A percentile compares a stretch with the other conserved stretches of the same genome.
These are phyloP conservation scores for Linderina pennispora DNA, from an alignment of 192 early-diverging fungal genomes.

Conservation along the genomic window DNA sequence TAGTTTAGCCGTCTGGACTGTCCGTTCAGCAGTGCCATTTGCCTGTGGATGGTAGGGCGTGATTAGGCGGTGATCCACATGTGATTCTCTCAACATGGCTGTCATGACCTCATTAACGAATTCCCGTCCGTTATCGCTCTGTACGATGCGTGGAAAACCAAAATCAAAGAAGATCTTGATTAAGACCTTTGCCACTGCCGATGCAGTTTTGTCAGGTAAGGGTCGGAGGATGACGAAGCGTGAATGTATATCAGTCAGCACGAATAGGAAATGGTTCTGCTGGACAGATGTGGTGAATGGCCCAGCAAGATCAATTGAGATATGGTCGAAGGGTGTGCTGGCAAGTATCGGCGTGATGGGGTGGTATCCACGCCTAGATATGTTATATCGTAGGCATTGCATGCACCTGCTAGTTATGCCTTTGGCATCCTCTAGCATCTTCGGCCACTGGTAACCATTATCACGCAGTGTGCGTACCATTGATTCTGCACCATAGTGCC, in stretches of 20 bases:
- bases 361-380: not conserved
- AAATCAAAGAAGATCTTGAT: conserved; percentile 1
- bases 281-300: not conserved
- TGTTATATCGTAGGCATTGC: not conserved
- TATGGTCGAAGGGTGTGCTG: not conserved
- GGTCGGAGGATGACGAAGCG: not conserved
- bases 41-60: conserved; percentile 40
- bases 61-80: conserved; percentile 25
- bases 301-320: conserved; percentile 1
- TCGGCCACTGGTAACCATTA: not conserved
- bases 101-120: conserved; percentile 35
- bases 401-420: not conserved
- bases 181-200: not conserved
- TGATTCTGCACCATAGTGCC: not conserved
- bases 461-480: not conserved
- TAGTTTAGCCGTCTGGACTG: conserved; percentile 12
- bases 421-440: not conserved
- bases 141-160: conserved; percentile 21
- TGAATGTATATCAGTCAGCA: conserved; percentile 4
- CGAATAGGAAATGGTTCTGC: not conserved
- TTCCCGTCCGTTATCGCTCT: conserved; percentile 41
- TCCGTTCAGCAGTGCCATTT: conserved; percentile 44
- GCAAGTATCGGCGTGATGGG: not conserved
- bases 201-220: not conserved
- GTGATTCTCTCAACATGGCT: conserved; percentile 1